Evolutionary conservation across 1,284 basidiomycete species (phyloP).

Genomic region (Cronartium quercuum): DNA sequence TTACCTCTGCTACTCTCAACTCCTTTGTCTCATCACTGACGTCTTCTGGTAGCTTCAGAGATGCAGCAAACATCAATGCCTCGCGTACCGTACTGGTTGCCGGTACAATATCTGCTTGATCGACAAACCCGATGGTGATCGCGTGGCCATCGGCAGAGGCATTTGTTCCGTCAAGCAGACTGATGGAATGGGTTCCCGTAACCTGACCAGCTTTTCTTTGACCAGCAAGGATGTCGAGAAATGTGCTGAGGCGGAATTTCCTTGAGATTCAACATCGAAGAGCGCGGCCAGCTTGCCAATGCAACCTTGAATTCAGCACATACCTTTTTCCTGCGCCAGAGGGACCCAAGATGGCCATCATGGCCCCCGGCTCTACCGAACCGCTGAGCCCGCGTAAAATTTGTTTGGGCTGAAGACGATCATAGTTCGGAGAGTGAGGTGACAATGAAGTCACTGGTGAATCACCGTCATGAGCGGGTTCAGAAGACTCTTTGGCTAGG

Average conservation of each 20-base stretch:
- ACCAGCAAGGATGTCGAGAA: constrained; percentile 74
- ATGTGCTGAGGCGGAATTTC: constrained; percentile 51
- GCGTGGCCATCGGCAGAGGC: constrained; percentile 37
- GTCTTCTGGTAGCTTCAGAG: constrained; percentile 71
- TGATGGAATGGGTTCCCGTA: constrained; percentile 58
- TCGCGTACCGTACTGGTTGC: constrained; percentile 73
- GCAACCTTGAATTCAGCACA: constrained; percentile 44
- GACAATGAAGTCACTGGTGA: constrained; percentile 25
- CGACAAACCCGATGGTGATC: constrained; percentile 16
- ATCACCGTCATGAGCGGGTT: constrained; percentile 46
- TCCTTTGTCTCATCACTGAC: constrained; percentile 63
- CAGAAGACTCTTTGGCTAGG: constrained; percentile 9
- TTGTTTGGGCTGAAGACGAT: constrained; percentile 14
- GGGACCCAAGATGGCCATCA: constrained; percentile 80
- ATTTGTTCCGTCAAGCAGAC: constrained; percentile 50
- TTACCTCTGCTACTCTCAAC: constrained; percentile 61
- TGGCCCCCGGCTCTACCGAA: constrained; percentile 63
- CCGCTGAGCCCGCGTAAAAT: constrained; percentile 71
- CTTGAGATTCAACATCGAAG: too few species aligned
- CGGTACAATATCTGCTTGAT: constrained; percentile 67
- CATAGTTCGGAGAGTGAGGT: constrained; percentile 5
- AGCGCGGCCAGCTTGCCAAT: too few species aligned
- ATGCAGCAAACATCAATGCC: constrained; percentile 73
- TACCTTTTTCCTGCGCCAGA: constrained; percentile 57
- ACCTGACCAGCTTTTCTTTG: constrained; percentile 65